phyloP scores from a whole-genome alignment of 1,284 basidiomycete genomes.

The Apiotrichum sp. region DNA sequence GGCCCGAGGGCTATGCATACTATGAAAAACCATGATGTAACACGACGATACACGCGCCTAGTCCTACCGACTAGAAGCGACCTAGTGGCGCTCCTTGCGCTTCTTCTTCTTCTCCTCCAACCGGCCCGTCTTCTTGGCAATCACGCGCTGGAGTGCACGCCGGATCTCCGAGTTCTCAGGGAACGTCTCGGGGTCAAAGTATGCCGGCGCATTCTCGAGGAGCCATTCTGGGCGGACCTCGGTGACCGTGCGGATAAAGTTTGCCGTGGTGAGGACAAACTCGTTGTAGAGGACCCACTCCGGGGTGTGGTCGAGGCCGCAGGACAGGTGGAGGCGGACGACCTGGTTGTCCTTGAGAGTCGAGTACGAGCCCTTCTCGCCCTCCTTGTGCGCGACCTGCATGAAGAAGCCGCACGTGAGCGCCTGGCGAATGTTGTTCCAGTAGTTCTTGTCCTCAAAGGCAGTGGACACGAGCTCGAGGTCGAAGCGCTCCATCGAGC shows the following conservation, averaged over 20 bases:
- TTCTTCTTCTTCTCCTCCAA: conserved; percentile 30
- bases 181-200: conserved; percentile 54
- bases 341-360: conserved; percentile 93
- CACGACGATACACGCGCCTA: not conserved
- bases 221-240: conserved; percentile 88
- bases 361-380: conserved; percentile 76
- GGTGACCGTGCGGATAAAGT: conserved; percentile 85
- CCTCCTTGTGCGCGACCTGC: conserved; percentile 94
- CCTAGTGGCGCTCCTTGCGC: conserved; percentile 25
- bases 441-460: conserved; percentile 70
- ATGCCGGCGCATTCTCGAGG: conserved; percentile 69
- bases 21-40: conserved; percentile 6
- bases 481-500: conserved; percentile 87
- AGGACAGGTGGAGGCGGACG: conserved; percentile 89
- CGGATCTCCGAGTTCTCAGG: conserved; percentile 38
- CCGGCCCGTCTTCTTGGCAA: conserved; percentile 25
- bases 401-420: conserved; percentile 95
- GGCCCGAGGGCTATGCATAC: conserved; percentile 10
- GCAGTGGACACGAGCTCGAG: conserved; percentile 71
- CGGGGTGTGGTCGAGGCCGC: conserved; percentile 83
- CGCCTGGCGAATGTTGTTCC: conserved; percentile 71
- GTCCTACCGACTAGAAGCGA: not conserved
- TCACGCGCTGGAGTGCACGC: conserved; percentile 37
- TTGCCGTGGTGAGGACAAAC: conserved; percentile 84
- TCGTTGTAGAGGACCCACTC: conserved; percentile 99